Percentiles rank a stretch among this genome's conserved stretches.
Evolutionary conservation across 805 yeast genomes (phyloP).

Genomic region (Spathaspora hagerdaliae): DNA sequence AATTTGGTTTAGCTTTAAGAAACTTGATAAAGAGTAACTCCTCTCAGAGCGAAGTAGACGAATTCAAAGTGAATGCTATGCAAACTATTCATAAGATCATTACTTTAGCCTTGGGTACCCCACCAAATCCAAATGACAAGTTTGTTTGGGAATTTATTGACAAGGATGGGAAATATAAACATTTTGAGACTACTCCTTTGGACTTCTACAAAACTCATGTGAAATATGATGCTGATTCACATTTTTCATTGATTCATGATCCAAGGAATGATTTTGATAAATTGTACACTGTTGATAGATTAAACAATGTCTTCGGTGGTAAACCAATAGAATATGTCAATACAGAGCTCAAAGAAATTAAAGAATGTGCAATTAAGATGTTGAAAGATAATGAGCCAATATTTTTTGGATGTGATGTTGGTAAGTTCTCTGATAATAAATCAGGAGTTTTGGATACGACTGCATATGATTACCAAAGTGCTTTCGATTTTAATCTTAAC

Average conservation of each 20-base stretch:
- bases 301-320: constrained; percentile 73
- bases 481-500: constrained; percentile 49
- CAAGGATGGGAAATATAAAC: constrained; percentile 58
- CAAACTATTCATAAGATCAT: constrained; percentile 62
- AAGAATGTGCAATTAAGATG: constrained; percentile 61
- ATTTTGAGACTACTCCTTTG: constrained; percentile 57
- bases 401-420: constrained; percentile 89
- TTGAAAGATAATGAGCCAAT: constrained; percentile 73
- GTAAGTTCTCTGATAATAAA: constrained; percentile 60
- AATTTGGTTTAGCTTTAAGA: constrained; percentile 70
- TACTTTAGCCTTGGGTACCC: constrained; percentile 69
- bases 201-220: constrained; percentile 58
- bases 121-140: constrained; percentile 66
- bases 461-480: constrained; percentile 62
- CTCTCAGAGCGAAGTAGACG: constrained; percentile 30
- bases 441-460: constrained; percentile 72
- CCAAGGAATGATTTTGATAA: constrained; percentile 70
- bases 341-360: constrained; percentile 53
- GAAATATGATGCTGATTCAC: constrained; percentile 45
- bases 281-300: constrained; percentile 65
- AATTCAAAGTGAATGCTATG: constrained; percentile 42
- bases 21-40: constrained; percentile 41
- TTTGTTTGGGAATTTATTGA: constrained; percentile 75
- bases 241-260: constrained; percentile 73
- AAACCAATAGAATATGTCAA: constrained; percentile 69